Evolutionary conservation across 2,329 filamentous ascomycete species (phyloP).

Genomic region (Stromatinia cepivora): DNA sequence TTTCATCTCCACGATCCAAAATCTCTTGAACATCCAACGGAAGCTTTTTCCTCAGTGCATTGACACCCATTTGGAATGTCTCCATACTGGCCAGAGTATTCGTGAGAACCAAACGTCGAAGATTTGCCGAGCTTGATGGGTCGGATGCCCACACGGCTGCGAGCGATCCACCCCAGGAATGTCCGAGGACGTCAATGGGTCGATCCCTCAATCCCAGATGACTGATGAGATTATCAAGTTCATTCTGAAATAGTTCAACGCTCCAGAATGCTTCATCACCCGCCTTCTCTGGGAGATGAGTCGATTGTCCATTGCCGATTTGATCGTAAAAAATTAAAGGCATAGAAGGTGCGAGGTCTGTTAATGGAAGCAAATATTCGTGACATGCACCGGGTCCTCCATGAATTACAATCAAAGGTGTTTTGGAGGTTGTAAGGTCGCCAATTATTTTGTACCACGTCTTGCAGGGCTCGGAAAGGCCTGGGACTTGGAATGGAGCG

Average conservation of each 20-base stretch:
- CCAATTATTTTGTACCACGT: constrained; percentile 20
- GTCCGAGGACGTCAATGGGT: constrained; percentile 48
- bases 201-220: constrained; percentile 44
- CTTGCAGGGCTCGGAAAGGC: constrained; percentile 7
- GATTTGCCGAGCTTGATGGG: background rate
- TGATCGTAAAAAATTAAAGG: constrained; percentile 57
- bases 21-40: constrained; percentile 22
- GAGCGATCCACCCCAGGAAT: constrained; percentile 56
- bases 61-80: background rate
- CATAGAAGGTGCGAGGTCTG: constrained; percentile 32
- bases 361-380: constrained; percentile 42
- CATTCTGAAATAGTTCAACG: constrained; percentile 48
- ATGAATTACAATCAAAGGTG: constrained; percentile 45
- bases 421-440: constrained; percentile 9
- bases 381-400: constrained; percentile 51
- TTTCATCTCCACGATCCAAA: constrained; percentile 24
- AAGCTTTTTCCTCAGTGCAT: constrained; percentile 1
- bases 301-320: constrained; percentile 51
- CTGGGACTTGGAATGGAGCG: background rate
- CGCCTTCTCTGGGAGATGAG: constrained; percentile 48
- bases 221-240: constrained; percentile 51
- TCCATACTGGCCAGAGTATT: constrained; percentile 22
- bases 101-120: constrained; percentile 16
- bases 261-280: constrained; percentile 51
- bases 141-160: constrained; percentile 46